Percentiles rank a stretch among this genome's conserved stretches.
phyloP scores from a whole-genome alignment of 495 filamentous ascomycete genomes.

The Chlorociboria aeruginascens region DNA sequence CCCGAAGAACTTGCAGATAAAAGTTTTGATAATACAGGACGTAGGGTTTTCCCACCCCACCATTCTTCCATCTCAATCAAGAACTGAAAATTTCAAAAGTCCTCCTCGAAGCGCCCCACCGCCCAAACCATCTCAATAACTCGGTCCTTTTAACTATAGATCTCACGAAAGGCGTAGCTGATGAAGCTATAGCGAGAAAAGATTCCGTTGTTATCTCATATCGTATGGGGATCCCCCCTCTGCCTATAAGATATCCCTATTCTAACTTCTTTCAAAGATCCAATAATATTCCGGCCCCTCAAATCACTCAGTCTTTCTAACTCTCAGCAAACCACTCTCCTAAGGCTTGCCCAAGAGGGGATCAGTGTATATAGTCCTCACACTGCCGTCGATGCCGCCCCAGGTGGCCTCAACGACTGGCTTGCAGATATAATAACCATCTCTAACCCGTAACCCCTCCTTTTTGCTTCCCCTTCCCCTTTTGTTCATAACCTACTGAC shows the following conservation, averaged over 20 bases:
- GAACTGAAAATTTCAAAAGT: slow-evolving; percentile 32
- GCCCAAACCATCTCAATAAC: slow-evolving; percentile 33
- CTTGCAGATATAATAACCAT: slow-evolving; percentile 82
- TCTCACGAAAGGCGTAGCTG: slow-evolving; percentile 76
- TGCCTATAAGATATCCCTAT: slow-evolving; percentile 9
- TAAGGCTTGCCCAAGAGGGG: slow-evolving; percentile 74
- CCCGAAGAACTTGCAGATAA: slow-evolving; percentile 81
- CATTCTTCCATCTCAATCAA: neutral
- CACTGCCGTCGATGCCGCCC: slow-evolving; percentile 83
- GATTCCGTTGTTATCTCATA: slow-evolving; percentile 80
- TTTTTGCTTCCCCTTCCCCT: neutral
- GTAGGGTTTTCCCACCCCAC: slow-evolving; percentile 31
- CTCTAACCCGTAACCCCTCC: neutral
- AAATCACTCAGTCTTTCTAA: slow-evolving; percentile 79
- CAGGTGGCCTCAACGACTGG: slow-evolving; percentile 87
- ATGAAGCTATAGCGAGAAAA: slow-evolving; percentile 70
- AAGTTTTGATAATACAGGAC: slow-evolving; percentile 86
- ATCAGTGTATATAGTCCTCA: slow-evolving; percentile 95
- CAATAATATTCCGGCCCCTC: slow-evolving; percentile 86
- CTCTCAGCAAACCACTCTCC: slow-evolving; percentile 72
- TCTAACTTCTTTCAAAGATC: slow-evolving; percentile 61
- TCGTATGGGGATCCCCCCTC: slow-evolving; percentile 37
- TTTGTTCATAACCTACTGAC: neutral
- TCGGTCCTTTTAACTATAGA: slow-evolving; percentile 85
- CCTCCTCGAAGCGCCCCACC: slow-evolving; percentile 61